A percentile compares a stretch with the other conserved stretches of the same genome.
Conservation (phyloP, 2,329 filamentous ascomycete species). For the Penicillium sp. region DNA sequence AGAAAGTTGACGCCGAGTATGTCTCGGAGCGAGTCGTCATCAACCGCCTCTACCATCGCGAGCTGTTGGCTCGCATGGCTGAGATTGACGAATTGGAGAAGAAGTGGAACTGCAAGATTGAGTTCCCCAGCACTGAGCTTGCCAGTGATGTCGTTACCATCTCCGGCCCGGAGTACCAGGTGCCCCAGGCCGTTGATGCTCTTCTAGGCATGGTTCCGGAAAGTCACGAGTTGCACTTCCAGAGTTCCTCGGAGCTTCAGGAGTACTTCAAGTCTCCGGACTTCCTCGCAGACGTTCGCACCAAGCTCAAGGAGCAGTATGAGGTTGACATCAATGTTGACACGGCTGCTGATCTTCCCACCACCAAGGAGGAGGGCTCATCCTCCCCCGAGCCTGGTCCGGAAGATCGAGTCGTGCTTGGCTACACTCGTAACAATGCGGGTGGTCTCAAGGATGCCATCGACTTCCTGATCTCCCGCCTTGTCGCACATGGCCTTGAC, state of each 20-base stretch:
- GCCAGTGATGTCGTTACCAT: conserved; percentile 96
- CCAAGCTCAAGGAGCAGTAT: conserved; percentile 86
- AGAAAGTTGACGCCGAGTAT: conserved; percentile 95
- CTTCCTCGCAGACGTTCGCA: conserved; percentile 76
- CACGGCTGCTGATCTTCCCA: conserved; percentile 39
- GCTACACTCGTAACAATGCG: conserved; percentile 95
- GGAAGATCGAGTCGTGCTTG: conserved; percentile 65
- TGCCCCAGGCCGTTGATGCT: conserved; percentile 93
- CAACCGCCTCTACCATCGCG: conserved; percentile 91
- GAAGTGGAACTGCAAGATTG: conserved; percentile 99
- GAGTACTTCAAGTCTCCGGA: conserved; percentile 80
- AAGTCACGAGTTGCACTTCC: conserved; percentile 86
- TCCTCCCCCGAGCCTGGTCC: conserved; percentile 51
- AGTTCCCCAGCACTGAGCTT: conserved; percentile 95
- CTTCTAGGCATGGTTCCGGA: conserved; percentile 98
- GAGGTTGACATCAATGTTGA: conserved; percentile 83
- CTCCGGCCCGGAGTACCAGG: conserved; percentile 96
- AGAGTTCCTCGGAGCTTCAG: conserved; percentile 72
- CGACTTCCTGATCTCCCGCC: conserved; percentile 83
- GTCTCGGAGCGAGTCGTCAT: conserved; percentile 92
- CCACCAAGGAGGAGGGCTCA: conserved; percentile 36
- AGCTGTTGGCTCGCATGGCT: conserved; percentile 81
- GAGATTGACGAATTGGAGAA: conserved; percentile 96
- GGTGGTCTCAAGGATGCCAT: conserved; percentile 94
- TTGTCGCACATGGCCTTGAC: conserved; percentile 88